These are phyloP conservation scores for Fusarium sp. DNA, from an alignment of 2,329 filamentous ascomycete species.

Conservation along the genomic window DNA sequence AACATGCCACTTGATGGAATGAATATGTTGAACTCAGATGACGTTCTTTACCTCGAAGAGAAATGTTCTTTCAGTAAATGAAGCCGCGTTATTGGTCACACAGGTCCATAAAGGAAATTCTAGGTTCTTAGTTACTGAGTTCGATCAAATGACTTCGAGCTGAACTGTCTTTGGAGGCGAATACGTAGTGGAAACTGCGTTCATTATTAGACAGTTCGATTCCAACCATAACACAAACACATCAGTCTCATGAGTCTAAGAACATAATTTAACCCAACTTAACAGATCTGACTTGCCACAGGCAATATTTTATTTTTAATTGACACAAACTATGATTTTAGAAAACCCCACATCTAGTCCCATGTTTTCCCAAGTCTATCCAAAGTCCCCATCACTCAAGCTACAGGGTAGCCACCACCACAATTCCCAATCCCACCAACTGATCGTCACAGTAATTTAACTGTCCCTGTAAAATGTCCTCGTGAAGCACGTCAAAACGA, in stretches of 20 bases:
- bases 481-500: conserved; percentile 14
- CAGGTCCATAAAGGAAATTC: neutral
- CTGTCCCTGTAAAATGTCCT: conserved; percentile 10
- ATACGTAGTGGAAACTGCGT: neutral
- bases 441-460: conserved; percentile 6
- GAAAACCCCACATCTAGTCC: neutral
- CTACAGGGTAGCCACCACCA: conserved; percentile 2
- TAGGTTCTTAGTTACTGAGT: neutral
- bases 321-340: neutral
- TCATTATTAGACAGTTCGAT: too few relatives aligned
- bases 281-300: too few relatives aligned
- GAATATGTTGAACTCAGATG: too few relatives aligned
- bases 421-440: neutral
- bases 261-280: too few relatives aligned
- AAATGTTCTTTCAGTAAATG: neutral
- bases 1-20: neutral
- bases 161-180: neutral
- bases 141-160: neutral
- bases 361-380: too few relatives aligned
- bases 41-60: neutral
- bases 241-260: neutral
- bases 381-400: neutral
- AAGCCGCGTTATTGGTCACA: neutral
- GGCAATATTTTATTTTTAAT: neutral
- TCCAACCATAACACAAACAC: too few relatives aligned